A percentile compares a stretch with the other conserved stretches of the same genome.
These are phyloP conservation scores for Lichtheimia corymbifera DNA, from an alignment of 371 early-diverging fungal genomes.

Conservation along the genomic window DNA sequence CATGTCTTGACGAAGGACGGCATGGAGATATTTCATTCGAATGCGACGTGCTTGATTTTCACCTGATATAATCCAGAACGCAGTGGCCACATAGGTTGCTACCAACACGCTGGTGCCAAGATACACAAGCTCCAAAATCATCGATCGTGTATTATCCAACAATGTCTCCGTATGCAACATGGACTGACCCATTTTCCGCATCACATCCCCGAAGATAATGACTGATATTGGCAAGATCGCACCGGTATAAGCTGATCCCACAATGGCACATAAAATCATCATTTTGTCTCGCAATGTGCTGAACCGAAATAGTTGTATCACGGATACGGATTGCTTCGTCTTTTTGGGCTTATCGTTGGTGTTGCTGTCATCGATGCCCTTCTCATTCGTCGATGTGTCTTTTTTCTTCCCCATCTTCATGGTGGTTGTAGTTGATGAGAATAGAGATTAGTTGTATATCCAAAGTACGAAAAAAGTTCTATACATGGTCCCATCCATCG, in stretches of 20 bases:
- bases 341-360: slow-evolving; percentile 21
- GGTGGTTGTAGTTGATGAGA: too few relatives aligned
- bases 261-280: slow-evolving; percentile 23
- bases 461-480: too few relatives aligned
- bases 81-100: slow-evolving; percentile 24
- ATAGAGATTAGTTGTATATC: too few relatives aligned
- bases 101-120: slow-evolving; percentile 29
- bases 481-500: too few relatives aligned
- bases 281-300: slow-evolving; percentile 21
- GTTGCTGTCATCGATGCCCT: too few relatives aligned
- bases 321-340: slow-evolving; percentile 28
- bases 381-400: too few relatives aligned
- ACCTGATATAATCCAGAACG: slow-evolving; percentile 34
- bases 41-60: slow-evolving; percentile 54
- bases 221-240: slow-evolving; percentile 42
- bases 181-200: slow-evolving; percentile 26
- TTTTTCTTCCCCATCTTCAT: too few relatives aligned
- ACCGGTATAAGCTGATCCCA: slow-evolving; percentile 32
- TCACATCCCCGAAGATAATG: slow-evolving; percentile 46
- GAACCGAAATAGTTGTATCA: slow-evolving; percentile 37
- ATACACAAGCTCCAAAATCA: slow-evolving; percentile 29
- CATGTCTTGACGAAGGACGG: slow-evolving; percentile 84
- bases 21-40: slow-evolving; percentile 65
- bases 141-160: slow-evolving; percentile 32
- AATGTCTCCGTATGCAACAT: slow-evolving; percentile 24